phyloP scores from a whole-genome alignment of 495 filamentous ascomycete genomes.

The Xylaria curta region DNA sequence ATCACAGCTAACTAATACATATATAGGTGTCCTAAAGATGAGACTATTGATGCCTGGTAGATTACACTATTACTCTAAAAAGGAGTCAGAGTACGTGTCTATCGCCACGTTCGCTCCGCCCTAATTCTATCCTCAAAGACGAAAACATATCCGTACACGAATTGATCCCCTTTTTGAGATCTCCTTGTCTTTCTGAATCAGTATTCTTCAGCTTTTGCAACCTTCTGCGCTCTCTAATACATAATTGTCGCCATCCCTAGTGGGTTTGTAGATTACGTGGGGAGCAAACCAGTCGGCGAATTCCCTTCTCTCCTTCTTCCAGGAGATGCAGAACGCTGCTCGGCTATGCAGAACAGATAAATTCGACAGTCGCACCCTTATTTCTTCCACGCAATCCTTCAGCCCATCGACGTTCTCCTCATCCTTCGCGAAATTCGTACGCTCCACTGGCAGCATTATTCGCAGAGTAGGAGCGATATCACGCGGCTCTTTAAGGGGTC shows the following conservation, averaged over 20 bases:
- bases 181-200: not conserved
- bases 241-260: conserved; percentile 15
- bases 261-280: conserved; percentile 20
- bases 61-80: not conserved
- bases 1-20: too few species aligned
- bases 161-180: not conserved
- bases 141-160: conserved; percentile 2
- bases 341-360: conserved; percentile 8
- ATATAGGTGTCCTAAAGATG: not conserved
- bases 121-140: not conserved
- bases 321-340: conserved; percentile 21
- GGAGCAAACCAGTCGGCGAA: conserved; percentile 25
- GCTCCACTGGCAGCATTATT: conserved; percentile 12
- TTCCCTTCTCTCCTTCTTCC: conserved; percentile 14
- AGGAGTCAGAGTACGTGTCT: not conserved
- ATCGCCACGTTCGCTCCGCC: not conserved
- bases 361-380: not conserved
- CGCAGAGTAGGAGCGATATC: conserved; percentile 22
- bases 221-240: conserved; percentile 3
- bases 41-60: not conserved
- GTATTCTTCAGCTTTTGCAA: not conserved
- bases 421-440: not conserved
- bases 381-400: conserved; percentile 9
- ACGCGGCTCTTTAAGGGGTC: conserved; percentile 5
- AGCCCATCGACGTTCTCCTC: conserved; percentile 16